Base-by-base conservation (phyloP, 805 yeast genomes). In the Tetrapisispora fleetii region DNA sequence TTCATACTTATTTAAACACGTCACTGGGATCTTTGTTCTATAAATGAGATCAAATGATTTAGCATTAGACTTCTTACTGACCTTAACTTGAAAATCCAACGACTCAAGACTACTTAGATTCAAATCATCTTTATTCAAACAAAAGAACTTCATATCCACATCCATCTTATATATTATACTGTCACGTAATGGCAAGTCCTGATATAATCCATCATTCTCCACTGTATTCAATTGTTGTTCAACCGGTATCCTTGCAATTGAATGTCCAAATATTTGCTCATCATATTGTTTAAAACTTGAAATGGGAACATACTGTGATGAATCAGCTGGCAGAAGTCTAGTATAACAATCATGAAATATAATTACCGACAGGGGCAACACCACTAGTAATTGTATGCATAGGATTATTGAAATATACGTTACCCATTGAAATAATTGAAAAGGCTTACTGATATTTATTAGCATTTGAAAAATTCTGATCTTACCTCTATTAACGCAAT, bases 371-470 rank as follows among this genome's bases (percentile, higher is more conserved):
- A 64, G 47, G 5, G 68, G 68, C 24, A 58, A 50, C 16, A 64
- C 53, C 7, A 64, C 37, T 19, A 58, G 40, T 2, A 63, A 2
- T 40, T 63, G 58, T 18, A 62, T 52, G 7, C 55, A 19, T 11
- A 59, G 46, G 9, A 58, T 32, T 2, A 54, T 21, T 2, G 53
- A 24, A 2, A 52, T 19, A 35, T 63, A 62, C 1, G 55, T 45
- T 22, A 56, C 49, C 64, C 65, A 61, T 57, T 63, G 65, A 10
- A 60, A 45, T 43, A 57, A 35, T 47, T 60, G 63, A 11, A 63
- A 52, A n/a, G 67, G 66, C 17, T 51, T 50, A 8, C 64, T 50
- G 11, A 64, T 30, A 48, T 64, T 62, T 10, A 64, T 33, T 37
- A 51, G 51, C 68, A 64, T 32, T 32, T 32, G n/a, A 24, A 24